Conservation (phyloP, 139 green algal genomes). For the Micractinium conductrix region DNA sequence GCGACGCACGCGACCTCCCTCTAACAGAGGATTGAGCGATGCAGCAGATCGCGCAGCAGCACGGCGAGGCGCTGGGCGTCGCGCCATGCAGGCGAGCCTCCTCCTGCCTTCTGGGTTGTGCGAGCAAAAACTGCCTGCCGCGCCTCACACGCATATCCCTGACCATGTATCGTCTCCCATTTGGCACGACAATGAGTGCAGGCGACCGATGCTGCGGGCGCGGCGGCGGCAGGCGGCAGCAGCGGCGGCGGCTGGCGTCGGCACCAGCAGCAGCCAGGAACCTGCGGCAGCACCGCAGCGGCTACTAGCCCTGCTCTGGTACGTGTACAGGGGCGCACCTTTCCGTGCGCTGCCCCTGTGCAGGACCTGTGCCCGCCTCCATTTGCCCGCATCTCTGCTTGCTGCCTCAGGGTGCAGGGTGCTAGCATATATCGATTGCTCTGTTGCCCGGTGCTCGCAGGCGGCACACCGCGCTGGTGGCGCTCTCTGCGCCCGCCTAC, state of each 20-base stretch:
- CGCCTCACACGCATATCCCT: too few relatives aligned
- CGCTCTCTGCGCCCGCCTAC: conserved; percentile 12
- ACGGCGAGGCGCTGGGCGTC: neutral
- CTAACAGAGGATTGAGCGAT: too few relatives aligned
- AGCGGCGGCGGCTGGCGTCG: neutral
- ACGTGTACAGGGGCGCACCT: too few relatives aligned
- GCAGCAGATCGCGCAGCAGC: too few relatives aligned
- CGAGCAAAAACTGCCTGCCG: too few relatives aligned
- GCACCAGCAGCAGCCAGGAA: neutral
- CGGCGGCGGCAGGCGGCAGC: neutral
- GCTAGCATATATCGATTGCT: neutral
- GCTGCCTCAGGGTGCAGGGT: too few relatives aligned
- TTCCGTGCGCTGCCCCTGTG: too few relatives aligned
- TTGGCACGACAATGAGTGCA: neutral
- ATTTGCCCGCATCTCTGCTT: neutral
- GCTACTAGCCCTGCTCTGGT: neutral
- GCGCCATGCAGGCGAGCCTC: conserved; percentile 1
- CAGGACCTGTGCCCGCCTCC: neutral
- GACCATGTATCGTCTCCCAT: neutral
- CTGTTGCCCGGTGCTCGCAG: neutral
- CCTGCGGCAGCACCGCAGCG: too few relatives aligned
- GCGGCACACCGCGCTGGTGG: conserved; percentile 21
- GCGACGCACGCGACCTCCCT: too few relatives aligned
- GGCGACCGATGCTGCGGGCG: neutral
- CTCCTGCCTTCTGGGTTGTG: too few relatives aligned